Evolutionary conservation across 768 basidiomycete species (phyloP).

Genomic region (Boletus eberwhitei): DNA sequence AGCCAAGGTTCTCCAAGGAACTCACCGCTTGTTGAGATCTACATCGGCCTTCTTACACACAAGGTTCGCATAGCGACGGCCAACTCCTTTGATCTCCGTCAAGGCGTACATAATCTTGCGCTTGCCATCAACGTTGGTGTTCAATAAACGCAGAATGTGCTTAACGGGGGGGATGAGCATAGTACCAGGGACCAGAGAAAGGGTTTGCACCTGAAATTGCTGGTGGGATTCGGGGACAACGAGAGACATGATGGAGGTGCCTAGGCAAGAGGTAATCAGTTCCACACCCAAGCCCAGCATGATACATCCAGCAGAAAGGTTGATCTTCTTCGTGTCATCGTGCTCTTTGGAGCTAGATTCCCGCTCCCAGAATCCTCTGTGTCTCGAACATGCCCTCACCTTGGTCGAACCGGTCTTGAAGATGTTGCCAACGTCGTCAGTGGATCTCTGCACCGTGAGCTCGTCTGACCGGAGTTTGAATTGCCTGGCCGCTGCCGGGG

Average conservation of each 20-base stretch:
- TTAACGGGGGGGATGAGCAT: slow-evolving; percentile 32
- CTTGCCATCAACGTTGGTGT: slow-evolving; percentile 99
- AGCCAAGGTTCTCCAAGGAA: slow-evolving; percentile 3
- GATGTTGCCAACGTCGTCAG: slow-evolving; percentile 16
- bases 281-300: slow-evolving; percentile 2
- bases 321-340: neutral
- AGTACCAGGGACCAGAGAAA: neutral
- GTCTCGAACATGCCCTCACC: slow-evolving; percentile 22
- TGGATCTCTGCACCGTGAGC: neutral
- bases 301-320: slow-evolving; percentile 21
- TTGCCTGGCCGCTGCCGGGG: slow-evolving; percentile 19
- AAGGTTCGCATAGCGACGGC: slow-evolving; percentile 96
- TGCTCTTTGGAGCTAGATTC: neutral
- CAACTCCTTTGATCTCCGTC: slow-evolving; percentile 99
- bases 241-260: slow-evolving; percentile 74
- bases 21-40: slow-evolving; percentile 96
- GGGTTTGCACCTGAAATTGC: slow-evolving; percentile 79
- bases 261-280: slow-evolving; percentile 16
- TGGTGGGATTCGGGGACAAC: slow-evolving; percentile 93
- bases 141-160: slow-evolving; percentile 99
- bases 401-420: slow-evolving; percentile 19
- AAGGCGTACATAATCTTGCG: slow-evolving; percentile 99
- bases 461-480: slow-evolving; percentile 24
- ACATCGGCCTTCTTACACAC: slow-evolving; percentile 99
- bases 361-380: neutral